These are phyloP conservation scores for Fusarium pseudonygamai DNA, from an alignment of 2,329 filamentous ascomycete species.

Conservation along the genomic window DNA sequence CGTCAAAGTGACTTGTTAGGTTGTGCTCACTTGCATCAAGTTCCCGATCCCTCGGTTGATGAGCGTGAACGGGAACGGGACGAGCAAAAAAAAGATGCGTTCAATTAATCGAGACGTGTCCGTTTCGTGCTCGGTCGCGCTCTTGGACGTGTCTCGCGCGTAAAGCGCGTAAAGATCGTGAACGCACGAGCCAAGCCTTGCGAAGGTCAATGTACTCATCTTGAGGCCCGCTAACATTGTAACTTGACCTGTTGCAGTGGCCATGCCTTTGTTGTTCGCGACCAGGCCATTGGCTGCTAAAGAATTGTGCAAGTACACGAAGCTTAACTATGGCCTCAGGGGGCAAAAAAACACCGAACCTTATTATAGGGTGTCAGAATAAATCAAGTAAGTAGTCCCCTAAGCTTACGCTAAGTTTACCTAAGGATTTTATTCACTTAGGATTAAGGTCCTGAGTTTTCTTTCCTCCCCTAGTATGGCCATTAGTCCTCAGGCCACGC, in stretches of 20 bases:
- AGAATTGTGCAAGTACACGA: conserved; percentile 4
- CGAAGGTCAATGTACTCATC: neutral
- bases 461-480: no score
- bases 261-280: conserved; percentile 7
- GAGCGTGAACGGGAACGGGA: conserved; percentile 19
- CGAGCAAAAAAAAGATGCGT: conserved; percentile 33
- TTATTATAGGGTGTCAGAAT: no score
- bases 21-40: conserved; percentile 36
- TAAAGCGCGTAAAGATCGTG: conserved; percentile 37
- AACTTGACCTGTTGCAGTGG: conserved; percentile 7
- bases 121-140: conserved; percentile 55
- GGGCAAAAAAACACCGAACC: no score
- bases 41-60: conserved; percentile 17
- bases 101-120: conserved; percentile 55
- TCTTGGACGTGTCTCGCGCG: conserved; percentile 42
- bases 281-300: conserved; percentile 1
- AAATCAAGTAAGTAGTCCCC: no score
- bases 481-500: conserved; percentile 19
- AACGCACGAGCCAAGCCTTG: conserved; percentile 31
- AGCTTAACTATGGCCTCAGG: no score
- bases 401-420: no score
- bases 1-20: conserved; percentile 36
- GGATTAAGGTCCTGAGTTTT: no score
- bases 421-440: no score
- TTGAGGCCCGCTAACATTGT: conserved; percentile 12